Base-by-base conservation (phyloP, 1,284 basidiomycete genomes). In the Veloporphyrellus conicus region DNA sequence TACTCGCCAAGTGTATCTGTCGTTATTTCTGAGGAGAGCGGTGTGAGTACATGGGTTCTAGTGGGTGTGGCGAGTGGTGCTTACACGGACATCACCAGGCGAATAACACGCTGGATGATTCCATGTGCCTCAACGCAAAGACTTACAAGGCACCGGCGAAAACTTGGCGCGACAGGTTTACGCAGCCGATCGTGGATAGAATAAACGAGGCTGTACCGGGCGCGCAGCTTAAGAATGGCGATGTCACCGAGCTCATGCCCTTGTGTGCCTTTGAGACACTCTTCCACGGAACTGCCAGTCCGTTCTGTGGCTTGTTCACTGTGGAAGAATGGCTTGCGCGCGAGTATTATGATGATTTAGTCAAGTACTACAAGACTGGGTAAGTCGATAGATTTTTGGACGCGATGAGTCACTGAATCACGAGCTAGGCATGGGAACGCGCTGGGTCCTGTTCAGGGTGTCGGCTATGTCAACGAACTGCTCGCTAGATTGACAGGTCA, bases 391-490 rank as follows among this genome's bases (percentile, higher is more conserved):
- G 1, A 11, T 22, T 15, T 33, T 41, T n/a, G n/a, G 19, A 38
- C 5, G 23, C 14, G 28, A 22, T 20, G 6, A 3, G 11, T 36
- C 20, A 20, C 43, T 49, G 49, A 53, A 29, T 41, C 16, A 7
- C 22, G 12, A 29, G 15, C 5, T 47, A 86, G 84, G 18, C 81
- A 87, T 54, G 87, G 87, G 6, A 77, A 81, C 54, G 55, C 66
- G 1, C 69, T 89, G 6, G 88, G 87, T 0, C 80, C 71, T 8
- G 78, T 88, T 2, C 86, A 89, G 63, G 87, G 87, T 39, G 84
- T 91, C 12, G 91, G 90, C 10, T 93, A 87, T 60, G 72, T 89
- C 57, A 91, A 91, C 62, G 90, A 93, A 66, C 79, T 94, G 19
- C 67, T 93, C n/a, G 87, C 89, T 0, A 80, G 91, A 16, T 74